Percentiles rank a stretch among this genome's conserved stretches.
Evolutionary conservation across 129 eudicot genomes (phyloP).

Genomic region (Flaveria linearis): DNA sequence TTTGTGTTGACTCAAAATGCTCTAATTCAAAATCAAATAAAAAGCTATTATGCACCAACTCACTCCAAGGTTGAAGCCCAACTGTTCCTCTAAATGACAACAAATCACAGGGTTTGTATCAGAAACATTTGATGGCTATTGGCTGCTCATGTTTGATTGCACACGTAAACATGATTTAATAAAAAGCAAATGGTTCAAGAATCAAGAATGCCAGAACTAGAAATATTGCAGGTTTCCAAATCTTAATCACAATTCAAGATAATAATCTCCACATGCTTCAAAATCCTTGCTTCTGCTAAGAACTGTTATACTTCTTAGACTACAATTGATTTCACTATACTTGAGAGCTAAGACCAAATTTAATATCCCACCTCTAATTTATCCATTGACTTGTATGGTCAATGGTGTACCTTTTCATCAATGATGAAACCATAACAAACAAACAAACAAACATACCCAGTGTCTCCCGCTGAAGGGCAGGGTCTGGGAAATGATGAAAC

Average conservation of each 20-base stretch:
- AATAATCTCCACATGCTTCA: not conserved
- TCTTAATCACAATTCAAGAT: not conserved
- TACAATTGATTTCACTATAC: not conserved
- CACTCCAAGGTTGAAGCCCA: constrained; percentile 4
- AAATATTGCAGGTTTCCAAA: not conserved
- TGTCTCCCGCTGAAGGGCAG: too few species aligned
- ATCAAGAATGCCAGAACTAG: constrained; percentile 7
- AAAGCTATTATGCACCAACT: not conserved
- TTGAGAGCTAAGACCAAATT: not conserved
- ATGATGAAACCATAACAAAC: not conserved
- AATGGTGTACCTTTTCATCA: not conserved
- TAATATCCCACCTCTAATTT: not conserved
- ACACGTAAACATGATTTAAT: not conserved
- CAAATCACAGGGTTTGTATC: not conserved
- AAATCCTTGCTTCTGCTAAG: constrained; percentile 3
- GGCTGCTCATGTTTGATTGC: constrained; percentile 8
- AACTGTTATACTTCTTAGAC: not conserved
- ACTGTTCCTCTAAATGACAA: too few species aligned
- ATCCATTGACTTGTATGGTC: not conserved
- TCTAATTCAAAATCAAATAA: constrained; percentile 2
- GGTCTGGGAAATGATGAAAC: not conserved
- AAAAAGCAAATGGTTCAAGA: not conserved
- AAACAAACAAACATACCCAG: too few species aligned
- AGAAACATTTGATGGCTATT: not conserved
- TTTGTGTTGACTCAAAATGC: not conserved